phyloP scores from a whole-genome alignment of 2,329 filamentous ascomycete genomes.

The Colletotrichum viniferum region DNA sequence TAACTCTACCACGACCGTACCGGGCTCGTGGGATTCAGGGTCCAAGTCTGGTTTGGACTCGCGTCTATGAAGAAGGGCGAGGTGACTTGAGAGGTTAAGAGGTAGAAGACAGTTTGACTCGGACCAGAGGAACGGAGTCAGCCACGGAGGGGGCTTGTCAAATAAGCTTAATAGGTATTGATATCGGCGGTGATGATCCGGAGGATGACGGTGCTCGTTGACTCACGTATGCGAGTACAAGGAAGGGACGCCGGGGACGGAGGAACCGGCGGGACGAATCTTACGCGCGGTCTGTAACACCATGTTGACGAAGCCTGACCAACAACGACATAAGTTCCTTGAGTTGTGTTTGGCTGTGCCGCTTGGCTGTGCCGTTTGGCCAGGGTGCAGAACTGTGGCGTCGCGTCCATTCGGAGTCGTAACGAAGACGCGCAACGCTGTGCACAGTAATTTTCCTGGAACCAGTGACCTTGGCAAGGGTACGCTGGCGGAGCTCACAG shows the following conservation, averaged over 20 bases:
- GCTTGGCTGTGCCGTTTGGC: not conserved
- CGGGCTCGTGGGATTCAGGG: not conserved
- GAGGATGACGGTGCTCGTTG: not conserved
- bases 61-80: not conserved
- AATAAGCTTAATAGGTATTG: conserved; percentile 4
- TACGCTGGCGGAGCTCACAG: not conserved
- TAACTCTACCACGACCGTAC: not conserved
- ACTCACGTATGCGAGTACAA: not conserved
- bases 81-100: too few relatives aligned
- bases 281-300: not conserved
- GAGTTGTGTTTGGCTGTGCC: not conserved
- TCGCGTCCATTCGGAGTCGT: not conserved
- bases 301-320: not conserved
- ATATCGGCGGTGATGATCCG: not conserved
- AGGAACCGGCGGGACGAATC: not conserved
- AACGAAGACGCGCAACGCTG: not conserved
- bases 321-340: not conserved
- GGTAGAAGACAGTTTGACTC: not conserved
- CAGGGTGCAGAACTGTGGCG: not conserved
- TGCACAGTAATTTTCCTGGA: not conserved
- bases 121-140: not conserved
- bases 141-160: not conserved
- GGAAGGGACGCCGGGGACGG: not conserved
- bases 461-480: not conserved
- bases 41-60: not conserved